Percentiles rank a stretch among this genome's conserved stretches.
Conservation (phyloP, 345 rosid genomes). For the Gossypium australe region DNA sequence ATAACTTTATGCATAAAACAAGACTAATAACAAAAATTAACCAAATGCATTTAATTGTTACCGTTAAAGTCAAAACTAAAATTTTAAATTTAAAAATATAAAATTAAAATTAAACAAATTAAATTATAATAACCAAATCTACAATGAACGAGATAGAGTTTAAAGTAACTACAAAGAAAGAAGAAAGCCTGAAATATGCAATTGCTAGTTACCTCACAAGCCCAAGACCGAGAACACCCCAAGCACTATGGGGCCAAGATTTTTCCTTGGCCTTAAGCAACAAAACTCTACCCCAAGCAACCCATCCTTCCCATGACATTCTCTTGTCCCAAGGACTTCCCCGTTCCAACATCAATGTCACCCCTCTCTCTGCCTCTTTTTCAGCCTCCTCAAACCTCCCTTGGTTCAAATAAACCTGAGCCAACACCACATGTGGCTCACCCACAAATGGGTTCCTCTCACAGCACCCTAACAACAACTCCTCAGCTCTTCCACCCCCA, state of each 20-base stretch:
- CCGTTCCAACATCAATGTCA: constrained; percentile 68
- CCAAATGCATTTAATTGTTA: no score
- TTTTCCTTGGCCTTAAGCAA: constrained; percentile 67
- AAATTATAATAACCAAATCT: no score
- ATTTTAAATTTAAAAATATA: no score
- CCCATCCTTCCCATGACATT: constrained; percentile 87
- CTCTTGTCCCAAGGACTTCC: constrained; percentile 94
- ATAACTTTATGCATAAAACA: no score
- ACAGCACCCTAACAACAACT: constrained; percentile 32
- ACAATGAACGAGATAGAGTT: no score
- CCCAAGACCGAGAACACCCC: constrained; percentile 80
- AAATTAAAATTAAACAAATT: no score
- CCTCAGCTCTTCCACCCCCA: constrained; percentile 43
- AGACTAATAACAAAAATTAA: no score
- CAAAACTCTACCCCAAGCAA: constrained; percentile 77
- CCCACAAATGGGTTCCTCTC: constrained; percentile 76
- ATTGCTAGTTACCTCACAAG: constrained; percentile 46
- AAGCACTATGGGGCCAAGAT: constrained; percentile 67
- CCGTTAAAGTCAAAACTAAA: no score
- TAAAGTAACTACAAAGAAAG: no score
- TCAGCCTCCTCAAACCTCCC: constrained; percentile 67
- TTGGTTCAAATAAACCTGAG: constrained; percentile 49
- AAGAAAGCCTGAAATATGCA: not conserved
- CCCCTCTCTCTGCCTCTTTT: constrained; percentile 55
- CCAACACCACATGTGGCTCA: constrained; percentile 72